These are phyloP conservation scores for Delitschia confertaspora DNA, from an alignment of 495 filamentous ascomycete genomes.

Conservation along the genomic window DNA sequence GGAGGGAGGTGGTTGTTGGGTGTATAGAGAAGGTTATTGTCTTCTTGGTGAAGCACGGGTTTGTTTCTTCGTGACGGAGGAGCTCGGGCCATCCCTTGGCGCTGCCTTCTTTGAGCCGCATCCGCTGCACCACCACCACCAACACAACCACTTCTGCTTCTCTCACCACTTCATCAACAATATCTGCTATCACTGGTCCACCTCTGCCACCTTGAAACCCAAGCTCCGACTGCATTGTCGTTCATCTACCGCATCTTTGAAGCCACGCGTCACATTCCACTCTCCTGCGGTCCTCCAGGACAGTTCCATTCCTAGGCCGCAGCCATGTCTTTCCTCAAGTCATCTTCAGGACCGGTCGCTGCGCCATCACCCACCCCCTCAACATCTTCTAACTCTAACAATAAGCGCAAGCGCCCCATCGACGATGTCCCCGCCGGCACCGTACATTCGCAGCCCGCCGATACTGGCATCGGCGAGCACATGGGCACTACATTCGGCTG, in stretches of 20 bases:
- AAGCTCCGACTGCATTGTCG: not conserved
- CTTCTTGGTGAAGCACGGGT: too few relatives aligned
- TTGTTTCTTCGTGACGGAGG: too few relatives aligned
- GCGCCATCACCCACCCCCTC: slow-evolving; percentile 28
- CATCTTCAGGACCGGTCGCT: slow-evolving; percentile 19
- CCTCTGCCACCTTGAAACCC: too few relatives aligned
- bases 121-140: too few relatives aligned
- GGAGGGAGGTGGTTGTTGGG: too few relatives aligned
- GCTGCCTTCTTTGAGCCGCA: not conserved
- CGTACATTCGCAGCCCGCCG: slow-evolving; percentile 68
- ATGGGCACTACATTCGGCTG: slow-evolving; percentile 78
- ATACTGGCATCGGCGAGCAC: slow-evolving; percentile 67
- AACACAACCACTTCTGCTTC: too few relatives aligned
- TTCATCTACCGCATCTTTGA: too few relatives aligned
- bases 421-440: slow-evolving; percentile 39
- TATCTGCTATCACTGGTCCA: too few relatives aligned
- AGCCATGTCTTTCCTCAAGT: slow-evolving; percentile 31
- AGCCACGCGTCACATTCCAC: not conserved
- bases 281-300: slow-evolving; percentile 1
- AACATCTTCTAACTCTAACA: slow-evolving; percentile 28
- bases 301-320: not conserved
- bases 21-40: too few relatives aligned
- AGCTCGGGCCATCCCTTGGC: too few relatives aligned
- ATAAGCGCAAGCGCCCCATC: slow-evolving; percentile 50
- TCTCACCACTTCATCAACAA: too few relatives aligned